phyloP scores from a whole-genome alignment of 352 stramenopile genomes.

The Globisporangium carolinianum region DNA sequence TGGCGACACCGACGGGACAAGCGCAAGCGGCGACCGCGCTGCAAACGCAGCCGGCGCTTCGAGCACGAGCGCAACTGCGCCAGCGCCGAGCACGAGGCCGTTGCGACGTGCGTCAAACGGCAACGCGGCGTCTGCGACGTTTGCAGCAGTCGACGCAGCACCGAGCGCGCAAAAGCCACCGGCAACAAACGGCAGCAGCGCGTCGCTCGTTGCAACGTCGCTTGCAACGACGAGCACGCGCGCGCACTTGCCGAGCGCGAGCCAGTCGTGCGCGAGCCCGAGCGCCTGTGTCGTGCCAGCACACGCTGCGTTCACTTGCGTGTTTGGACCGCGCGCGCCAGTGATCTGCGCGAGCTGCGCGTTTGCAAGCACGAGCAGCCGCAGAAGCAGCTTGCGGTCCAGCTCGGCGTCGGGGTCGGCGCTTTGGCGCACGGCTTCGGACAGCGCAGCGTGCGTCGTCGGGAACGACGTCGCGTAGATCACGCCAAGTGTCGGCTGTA shows the following conservation, averaged over 20 bases:
- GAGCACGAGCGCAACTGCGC: constrained; percentile 78
- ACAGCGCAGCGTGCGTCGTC: constrained; percentile 90
- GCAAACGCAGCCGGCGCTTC: constrained; percentile 39
- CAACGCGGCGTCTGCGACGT: constrained; percentile 69
- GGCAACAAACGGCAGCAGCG: constrained; percentile 91
- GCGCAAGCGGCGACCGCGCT: constrained; percentile 4
- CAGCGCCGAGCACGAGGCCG: constrained; percentile 93
- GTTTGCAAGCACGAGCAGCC: constrained; percentile 93
- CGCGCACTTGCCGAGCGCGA: constrained; percentile 87
- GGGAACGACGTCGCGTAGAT: constrained; percentile 96
- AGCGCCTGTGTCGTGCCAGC: constrained; percentile 91
- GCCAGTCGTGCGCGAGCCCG: constrained; percentile 93
- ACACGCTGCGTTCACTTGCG: constrained; percentile 95
- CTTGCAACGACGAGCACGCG: constrained; percentile 94
- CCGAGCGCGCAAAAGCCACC: constrained; percentile 93
- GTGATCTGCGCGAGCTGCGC: constrained; percentile 94
- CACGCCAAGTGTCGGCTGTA: constrained; percentile 87
- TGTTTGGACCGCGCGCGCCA: constrained; percentile 92
- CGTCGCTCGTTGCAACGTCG: constrained; percentile 88
- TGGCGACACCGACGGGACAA: too few species aligned
- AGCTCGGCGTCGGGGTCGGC: constrained; percentile 50
- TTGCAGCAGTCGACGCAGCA: constrained; percentile 83
- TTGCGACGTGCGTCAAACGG: constrained; percentile 92
- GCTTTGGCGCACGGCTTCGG: constrained; percentile 44
- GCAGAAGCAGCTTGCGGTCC: constrained; percentile 97